Percentiles rank a stretch among this genome's conserved stretches.
These are phyloP conservation scores for Blastobotrys capitulatus DNA, from an alignment of 1,139 yeast genomes.

Conservation along the genomic window DNA sequence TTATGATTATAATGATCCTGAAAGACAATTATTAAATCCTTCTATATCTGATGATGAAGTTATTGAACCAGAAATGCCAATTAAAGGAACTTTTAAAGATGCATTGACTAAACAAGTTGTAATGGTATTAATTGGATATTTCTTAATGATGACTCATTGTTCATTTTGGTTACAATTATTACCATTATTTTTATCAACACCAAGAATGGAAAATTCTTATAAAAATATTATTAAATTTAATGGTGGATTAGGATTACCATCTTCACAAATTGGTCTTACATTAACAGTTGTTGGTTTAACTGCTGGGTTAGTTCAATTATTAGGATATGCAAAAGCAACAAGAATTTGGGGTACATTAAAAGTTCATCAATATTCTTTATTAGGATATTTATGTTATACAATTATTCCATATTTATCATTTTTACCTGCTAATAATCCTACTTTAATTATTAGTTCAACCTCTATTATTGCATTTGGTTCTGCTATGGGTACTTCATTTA, in stretches of 20 bases:
- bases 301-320: conserved; percentile 48
- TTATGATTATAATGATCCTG: not conserved
- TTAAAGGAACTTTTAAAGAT: conserved; percentile 2
- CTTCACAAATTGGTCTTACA: conserved; percentile 48
- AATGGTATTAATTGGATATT: conserved; percentile 22
- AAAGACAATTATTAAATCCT: not conserved
- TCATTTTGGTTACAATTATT: conserved; percentile 52
- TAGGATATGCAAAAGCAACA: conserved; percentile 52
- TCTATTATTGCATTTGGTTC: conserved; percentile 20
- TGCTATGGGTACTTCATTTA: conserved; percentile 26
- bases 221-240: conserved; percentile 38
- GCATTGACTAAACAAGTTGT: conserved; percentile 24
- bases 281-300: conserved; percentile 50
- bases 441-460: conserved; percentile 38
- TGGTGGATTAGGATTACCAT: conserved; percentile 46
- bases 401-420: conserved; percentile 48
- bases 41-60: not conserved
- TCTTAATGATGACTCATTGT: conserved; percentile 41
- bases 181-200: conserved; percentile 54
- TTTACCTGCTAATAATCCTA: conserved; percentile 33
- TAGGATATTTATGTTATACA: conserved; percentile 42
- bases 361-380: conserved; percentile 41
- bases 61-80: not conserved
- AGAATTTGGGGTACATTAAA: conserved; percentile 43
- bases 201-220: conserved; percentile 31